Evolutionary conservation across 805 yeast genomes (phyloP), one percentile per base, ranked within the genome.

Genomic region (Schwanniomyces yamadae): DNA sequence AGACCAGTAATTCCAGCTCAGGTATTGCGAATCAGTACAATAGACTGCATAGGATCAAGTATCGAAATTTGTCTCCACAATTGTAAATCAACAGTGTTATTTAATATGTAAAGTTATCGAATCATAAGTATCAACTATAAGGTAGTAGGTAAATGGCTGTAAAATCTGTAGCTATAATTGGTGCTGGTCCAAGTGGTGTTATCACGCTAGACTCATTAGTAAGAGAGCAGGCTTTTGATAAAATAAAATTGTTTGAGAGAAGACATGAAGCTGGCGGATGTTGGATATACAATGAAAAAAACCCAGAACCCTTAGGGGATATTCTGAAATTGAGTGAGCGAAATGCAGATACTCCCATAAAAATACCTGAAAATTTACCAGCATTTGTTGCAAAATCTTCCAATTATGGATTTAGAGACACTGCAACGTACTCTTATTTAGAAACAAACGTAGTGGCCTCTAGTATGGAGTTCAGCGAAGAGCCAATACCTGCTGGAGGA

Each of bases 181-280:
- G 78, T 4, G 77, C 71, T 12, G 78, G 78, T 10, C 75, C 78
- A 4, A 61, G 71, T 6, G 78, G 77, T 4, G 63, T 72, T 16
- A 61, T 71, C 29, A 50, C 64, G 0, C 49, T 71, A 5, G 75
- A 71, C 30, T 32, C 64, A 0, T 45, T 72, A 7, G 42, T 68
- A 3, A 49, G 61, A 34, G 74, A 71, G 38, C 39, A 45, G 3
- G 40, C 39, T 2, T 60, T 68, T 37, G 57, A 50, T 4, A 49
- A 51, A 14, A 59, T 72, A 25, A 57, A 57, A 2, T 44, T 72
- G 1, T 71, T 61, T 43, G 78, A 72, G 41, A 51, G 75, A 36
- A 51, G 75, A 32, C 47, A 45, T 22, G 46, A 44, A 1, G 48
- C 59, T 5, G 78, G 78, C 2, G 77, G 78, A 3, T 55, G 69